phyloP scores from a whole-genome alignment of 2,329 filamentous ascomycete genomes.

The Alternaria sp. region DNA sequence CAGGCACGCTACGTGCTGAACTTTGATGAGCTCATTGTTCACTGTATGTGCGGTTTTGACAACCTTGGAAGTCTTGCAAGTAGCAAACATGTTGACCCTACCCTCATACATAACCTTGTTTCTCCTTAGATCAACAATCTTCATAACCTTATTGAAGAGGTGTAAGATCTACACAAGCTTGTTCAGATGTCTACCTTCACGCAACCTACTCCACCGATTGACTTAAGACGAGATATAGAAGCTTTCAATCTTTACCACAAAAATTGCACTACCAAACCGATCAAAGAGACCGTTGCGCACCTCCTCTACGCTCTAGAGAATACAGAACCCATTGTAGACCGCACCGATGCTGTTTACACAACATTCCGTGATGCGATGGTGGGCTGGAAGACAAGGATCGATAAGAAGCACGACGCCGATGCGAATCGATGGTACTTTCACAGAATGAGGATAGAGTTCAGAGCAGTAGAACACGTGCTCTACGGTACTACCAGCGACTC shows the following conservation, averaged over 20 bases:
- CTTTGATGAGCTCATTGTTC: neutral
- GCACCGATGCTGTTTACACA: neutral
- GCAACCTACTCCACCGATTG: neutral
- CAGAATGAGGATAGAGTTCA: neutral
- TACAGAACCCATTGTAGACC: neutral
- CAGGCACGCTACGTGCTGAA: fast-evolving
- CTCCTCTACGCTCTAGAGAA: neutral
- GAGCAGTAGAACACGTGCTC: neutral
- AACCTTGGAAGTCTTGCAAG: neutral
- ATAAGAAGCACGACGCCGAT: neutral
- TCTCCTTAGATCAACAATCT: fast-evolving
- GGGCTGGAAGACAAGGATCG: neutral
- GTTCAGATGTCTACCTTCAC: neutral
- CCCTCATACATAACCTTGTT: neutral
- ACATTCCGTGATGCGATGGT: neutral
- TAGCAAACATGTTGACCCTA: neutral
- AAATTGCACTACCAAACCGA: neutral
- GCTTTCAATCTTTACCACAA: neutral
- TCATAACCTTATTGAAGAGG: neutral
- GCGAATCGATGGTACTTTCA: neutral
- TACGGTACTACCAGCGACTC: neutral
- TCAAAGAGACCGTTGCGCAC: neutral
- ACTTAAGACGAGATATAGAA: neutral
- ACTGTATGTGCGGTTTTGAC: neutral
- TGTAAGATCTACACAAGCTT: neutral